Evolutionary conservation across 148 eudicot genomes (phyloP), one percentile per base, ranked within the genome.

Genomic region (Persicaria tinctoria): DNA sequence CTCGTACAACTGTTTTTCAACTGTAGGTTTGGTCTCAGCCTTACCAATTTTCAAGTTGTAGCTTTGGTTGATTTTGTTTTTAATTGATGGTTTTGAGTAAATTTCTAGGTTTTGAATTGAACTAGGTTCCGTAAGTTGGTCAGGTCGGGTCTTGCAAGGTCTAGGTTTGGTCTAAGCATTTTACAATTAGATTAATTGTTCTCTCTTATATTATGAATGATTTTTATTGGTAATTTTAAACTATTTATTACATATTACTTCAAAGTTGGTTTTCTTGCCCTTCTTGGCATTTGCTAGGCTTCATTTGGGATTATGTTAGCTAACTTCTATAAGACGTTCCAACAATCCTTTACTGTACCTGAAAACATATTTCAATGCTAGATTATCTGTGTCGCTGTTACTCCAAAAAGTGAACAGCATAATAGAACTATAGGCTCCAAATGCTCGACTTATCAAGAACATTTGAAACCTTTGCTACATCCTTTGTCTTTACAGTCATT

Each of bases 401-500:
- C 2, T 27, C 46, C 68, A 32, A 63, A 8, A 63, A 63, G 6
- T 63, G 16, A 27, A 38, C 5, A 63, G 45, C 16, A 63, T 32
- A 3, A 32, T 16, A 63, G 68, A 63, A 63, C 68, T 32, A 27
- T 63, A 63, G 45, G 14, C 68, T 62, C 45, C 46, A 63, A 32
- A 57, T 17, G 63, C 27, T 57, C 32, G 63, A 57, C 20, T 27
- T 57, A 12, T 57, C 45, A 27, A 9, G 16, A 16, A 63, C 45
- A 63, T 17, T 32, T 63, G 16, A 11, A 63, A 63, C 32, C 46
- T 50, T 50, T 8, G 12, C 53, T 50, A 8, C 68, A 32, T 32
- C 32, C 23, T 63, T 2, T 20, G 4, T 54, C 79, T 79, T 77
- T 27, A 78, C 89, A 95, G 97, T 83, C 87, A 51, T 70, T 79